phyloP scores from a whole-genome alignment of 2,329 filamentous ascomycete genomes.

The Blastomyces gilchristii region DNA sequence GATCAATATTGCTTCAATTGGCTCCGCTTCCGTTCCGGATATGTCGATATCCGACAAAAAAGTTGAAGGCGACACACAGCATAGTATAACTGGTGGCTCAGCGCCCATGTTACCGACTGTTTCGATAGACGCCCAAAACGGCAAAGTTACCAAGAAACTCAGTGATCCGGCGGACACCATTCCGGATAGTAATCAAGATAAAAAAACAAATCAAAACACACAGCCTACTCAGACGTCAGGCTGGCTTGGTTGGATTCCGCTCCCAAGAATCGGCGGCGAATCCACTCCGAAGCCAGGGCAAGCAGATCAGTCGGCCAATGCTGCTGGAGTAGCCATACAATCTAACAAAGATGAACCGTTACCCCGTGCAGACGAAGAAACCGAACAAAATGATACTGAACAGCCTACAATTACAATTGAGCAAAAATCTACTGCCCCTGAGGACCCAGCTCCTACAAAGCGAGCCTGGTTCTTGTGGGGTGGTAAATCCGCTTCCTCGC shows the following conservation, averaged over 20 bases:
- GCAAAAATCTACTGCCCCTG: neutral
- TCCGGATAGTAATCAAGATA: conserved; percentile 8
- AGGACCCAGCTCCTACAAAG: conserved; percentile 22
- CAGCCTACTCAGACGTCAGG: conserved; percentile 7
- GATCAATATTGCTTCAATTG: conserved; percentile 37
- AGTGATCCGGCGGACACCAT: neutral
- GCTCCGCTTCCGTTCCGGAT: conserved; percentile 25
- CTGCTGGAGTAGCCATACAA: neutral
- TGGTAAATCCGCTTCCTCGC: conserved; percentile 21
- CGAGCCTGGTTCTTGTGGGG: conserved; percentile 39
- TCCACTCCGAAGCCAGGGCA: conserved; percentile 13
- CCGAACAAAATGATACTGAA: conserved; percentile 2
- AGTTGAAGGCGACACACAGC: conserved; percentile 14
- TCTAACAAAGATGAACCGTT: neutral
- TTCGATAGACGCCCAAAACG: neutral
- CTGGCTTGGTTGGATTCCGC: conserved; percentile 17
- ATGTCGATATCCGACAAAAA: conserved; percentile 14
- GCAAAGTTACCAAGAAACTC: neutral
- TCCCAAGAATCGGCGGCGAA: conserved; percentile 12
- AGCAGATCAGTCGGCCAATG: conserved; percentile 7
- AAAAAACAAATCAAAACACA: conserved; percentile 19
- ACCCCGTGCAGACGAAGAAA: conserved; percentile 1
- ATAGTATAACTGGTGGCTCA: conserved; percentile 8
- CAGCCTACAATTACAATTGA: conserved; percentile 9
- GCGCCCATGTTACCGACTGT: neutral